Conservation (phyloP, 2,329 filamentous ascomycete genomes). For the Ophioceras dolichostomum region DNA sequence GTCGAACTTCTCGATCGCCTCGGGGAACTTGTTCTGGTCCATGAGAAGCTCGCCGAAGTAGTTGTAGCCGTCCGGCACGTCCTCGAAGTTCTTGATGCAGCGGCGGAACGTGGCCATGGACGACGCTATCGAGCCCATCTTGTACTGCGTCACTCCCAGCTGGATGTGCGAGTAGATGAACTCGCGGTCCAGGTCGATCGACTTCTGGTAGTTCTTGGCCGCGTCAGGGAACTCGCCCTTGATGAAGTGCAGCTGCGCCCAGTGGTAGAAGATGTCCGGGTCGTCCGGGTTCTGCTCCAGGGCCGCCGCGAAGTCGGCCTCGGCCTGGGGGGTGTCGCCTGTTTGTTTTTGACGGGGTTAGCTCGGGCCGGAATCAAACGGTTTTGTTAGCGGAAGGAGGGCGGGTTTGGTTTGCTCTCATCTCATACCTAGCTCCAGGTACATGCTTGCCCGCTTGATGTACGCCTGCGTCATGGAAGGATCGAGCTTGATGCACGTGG, state of each 20-base stretch:
- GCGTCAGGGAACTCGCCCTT: conserved; percentile 86
- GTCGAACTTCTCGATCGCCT: conserved; percentile 97
- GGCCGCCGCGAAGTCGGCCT: conserved; percentile 77
- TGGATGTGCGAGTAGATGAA: conserved; percentile 99
- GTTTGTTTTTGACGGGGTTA: too few species aligned
- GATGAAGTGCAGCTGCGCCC: conserved; percentile 96
- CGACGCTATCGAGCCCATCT: conserved; percentile 95
- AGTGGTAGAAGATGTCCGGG: conserved; percentile 98
- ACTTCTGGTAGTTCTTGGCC: conserved; percentile 98
- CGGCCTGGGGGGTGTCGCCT: conserved; percentile 77
- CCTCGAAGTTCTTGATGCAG: conserved; percentile 96
- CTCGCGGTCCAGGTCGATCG: conserved; percentile 86
- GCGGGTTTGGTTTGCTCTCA: too few species aligned
- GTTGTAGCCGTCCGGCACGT: conserved; percentile 96
- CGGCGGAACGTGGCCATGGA: conserved; percentile 97
- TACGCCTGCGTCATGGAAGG: conserved; percentile 87
- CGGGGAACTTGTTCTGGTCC: conserved; percentile 89
- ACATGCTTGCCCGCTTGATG: conserved; percentile 98
- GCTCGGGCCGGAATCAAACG: background rate
- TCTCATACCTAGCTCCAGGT: conserved; percentile 80
- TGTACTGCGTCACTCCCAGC: conserved; percentile 97
- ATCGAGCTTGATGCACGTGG: conserved; percentile 86
- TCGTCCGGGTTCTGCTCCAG: conserved; percentile 76
- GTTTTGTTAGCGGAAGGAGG: background rate
- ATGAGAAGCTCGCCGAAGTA: conserved; percentile 97